phyloP scores from a whole-genome alignment of 2,329 filamentous ascomycete genomes.

The Ophiostoma sp. region DNA sequence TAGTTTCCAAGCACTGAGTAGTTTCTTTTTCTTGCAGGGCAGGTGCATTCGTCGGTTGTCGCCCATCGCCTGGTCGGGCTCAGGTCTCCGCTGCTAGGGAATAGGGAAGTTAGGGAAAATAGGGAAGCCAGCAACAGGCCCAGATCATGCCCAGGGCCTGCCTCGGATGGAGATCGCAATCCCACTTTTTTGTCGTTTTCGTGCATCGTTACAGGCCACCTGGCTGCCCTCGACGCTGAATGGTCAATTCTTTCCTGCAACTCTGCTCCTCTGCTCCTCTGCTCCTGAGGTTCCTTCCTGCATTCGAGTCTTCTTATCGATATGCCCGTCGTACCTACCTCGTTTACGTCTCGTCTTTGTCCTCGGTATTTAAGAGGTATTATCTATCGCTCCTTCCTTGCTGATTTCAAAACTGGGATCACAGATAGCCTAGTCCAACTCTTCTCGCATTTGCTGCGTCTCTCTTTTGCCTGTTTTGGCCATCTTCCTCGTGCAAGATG shows the following conservation, averaged over 20 bases:
- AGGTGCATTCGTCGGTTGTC: not conserved
- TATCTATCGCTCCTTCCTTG: not conserved
- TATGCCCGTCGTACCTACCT: not conserved
- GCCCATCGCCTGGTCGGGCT: not conserved
- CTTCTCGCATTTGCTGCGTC: not conserved
- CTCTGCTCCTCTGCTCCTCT: not conserved
- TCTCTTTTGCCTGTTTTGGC: constrained; percentile 6
- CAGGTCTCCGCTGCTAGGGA: constrained; percentile 5
- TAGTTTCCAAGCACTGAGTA: not conserved
- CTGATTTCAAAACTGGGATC: not conserved
- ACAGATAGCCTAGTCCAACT: not conserved
- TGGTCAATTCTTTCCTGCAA: not conserved
- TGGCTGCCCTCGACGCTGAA: not conserved
- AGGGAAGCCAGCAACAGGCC: not conserved
- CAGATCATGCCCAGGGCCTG: not conserved
- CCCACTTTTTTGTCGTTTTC: constrained; percentile 7
- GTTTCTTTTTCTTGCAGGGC: not conserved
- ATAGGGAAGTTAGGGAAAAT: not conserved
- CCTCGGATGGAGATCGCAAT: constrained; percentile 5
- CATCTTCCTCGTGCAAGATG: not conserved
- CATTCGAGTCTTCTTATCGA: constrained; percentile 15
- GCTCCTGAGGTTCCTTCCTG: not conserved
- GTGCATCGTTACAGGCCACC: not conserved
- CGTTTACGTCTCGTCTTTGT: not conserved
- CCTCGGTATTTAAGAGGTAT: not conserved